Percentiles rank a stretch among this genome's conserved stretches.
Evolutionary conservation across 257 asterid species (phyloP).

Genomic region (Nicotiana noctiflora): DNA sequence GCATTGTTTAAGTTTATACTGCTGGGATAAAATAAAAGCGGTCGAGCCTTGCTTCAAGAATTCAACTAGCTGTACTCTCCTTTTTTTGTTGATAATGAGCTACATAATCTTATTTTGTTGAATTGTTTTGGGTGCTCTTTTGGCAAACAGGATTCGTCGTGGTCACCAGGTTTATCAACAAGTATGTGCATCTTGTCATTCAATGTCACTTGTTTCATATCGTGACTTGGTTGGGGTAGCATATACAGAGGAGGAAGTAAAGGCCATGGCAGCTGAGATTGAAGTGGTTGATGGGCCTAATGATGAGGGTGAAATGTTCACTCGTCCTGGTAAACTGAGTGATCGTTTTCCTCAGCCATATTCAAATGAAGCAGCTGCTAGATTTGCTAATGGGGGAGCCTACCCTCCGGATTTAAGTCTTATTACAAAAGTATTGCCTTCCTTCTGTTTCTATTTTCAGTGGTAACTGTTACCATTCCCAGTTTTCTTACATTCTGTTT

Average conservation of each 20-base stretch:
- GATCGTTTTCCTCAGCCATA: conserved; percentile 91
- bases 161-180: conserved; percentile 74
- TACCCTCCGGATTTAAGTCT: conserved; percentile 94
- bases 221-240: conserved; percentile 89
- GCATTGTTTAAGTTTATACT: neutral
- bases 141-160: conserved; percentile 55
- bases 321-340: conserved; percentile 87
- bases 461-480: neutral
- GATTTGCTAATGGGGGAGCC: conserved; percentile 95
- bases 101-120: conserved; percentile 15
- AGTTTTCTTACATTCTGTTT: conserved; percentile 5
- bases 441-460: neutral
- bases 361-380: conserved; percentile 77
- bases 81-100: no score
- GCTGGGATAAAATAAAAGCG: neutral
- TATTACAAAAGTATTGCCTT: conserved; percentile 53
- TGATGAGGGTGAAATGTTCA: conserved; percentile 91
- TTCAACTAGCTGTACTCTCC: neutral
- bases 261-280: conserved; percentile 94
- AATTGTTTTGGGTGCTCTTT: neutral
- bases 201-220: conserved; percentile 61
- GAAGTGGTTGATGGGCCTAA: conserved; percentile 91
- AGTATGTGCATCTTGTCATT: conserved; percentile 84
- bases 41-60: neutral
- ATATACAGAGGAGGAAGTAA: conserved; percentile 87